A percentile compares a stretch with the other conserved stretches of the same genome.
phyloP scores from a whole-genome alignment of 768 basidiomycete species.

The Tulasnella sp. region DNA sequence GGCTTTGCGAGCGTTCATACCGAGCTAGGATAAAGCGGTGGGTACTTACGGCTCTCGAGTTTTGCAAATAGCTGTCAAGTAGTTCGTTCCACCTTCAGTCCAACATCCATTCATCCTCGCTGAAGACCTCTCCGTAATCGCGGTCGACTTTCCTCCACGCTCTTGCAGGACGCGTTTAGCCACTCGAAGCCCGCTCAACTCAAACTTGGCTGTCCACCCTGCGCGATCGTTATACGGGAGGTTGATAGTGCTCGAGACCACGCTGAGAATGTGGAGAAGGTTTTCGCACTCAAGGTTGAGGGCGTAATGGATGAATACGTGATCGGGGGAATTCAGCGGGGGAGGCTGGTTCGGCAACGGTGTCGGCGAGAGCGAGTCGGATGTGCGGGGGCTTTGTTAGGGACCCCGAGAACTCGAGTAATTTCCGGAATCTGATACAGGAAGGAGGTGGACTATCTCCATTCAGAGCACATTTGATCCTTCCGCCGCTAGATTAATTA shows the following conservation, averaged over 20 bases:
- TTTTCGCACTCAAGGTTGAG: slow-evolving; percentile 89
- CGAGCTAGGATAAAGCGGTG: too few relatives aligned
- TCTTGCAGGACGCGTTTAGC: slow-evolving; percentile 55
- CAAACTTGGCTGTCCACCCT: slow-evolving; percentile 69
- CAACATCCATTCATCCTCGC: slow-evolving; percentile 60
- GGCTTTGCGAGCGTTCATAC: too few relatives aligned
- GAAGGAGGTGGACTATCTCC: too few relatives aligned
- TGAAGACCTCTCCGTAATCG: slow-evolving; percentile 40
- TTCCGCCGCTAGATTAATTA: too few relatives aligned
- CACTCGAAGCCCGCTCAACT: slow-evolving; percentile 76
- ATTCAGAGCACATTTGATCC: too few relatives aligned
- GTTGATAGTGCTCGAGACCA: too few relatives aligned
- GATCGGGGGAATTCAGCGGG: slow-evolving; percentile 40
- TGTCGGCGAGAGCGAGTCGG: slow-evolving; percentile 60
- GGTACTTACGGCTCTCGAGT: too few relatives aligned
- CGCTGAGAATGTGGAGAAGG: slow-evolving; percentile 69
- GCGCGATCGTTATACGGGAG: slow-evolving; percentile 80
- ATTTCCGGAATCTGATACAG: too few relatives aligned
- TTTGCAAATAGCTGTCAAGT: too few relatives aligned
- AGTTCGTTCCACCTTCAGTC: slow-evolving; percentile 55
- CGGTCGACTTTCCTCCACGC: slow-evolving; percentile 45
- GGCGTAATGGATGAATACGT: slow-evolving; percentile 82
- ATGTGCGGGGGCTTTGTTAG: slow-evolving; percentile 87
- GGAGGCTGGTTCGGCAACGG: slow-evolving; percentile 26
- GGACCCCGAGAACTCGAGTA: slow-evolving; percentile 50